Conservation (phyloP, 169 alveolate species). For the Plasmodium billcollinsi region DNA sequence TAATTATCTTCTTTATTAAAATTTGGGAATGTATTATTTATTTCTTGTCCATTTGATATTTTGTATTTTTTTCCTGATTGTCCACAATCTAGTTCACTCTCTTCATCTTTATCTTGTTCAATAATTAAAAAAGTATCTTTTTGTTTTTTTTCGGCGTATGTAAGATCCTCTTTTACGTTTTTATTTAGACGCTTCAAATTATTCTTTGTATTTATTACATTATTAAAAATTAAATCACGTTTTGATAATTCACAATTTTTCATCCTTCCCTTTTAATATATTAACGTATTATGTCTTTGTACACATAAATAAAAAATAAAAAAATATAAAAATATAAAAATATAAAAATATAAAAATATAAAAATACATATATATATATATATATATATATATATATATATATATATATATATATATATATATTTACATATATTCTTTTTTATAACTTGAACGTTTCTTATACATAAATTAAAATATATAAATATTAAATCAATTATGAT, state of each 20-base stretch:
- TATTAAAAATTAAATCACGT: conserved; percentile 3
- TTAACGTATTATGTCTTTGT: not conserved
- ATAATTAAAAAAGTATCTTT: not conserved
- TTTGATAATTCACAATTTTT: conserved; percentile 15
- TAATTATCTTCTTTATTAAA: conserved; percentile 27
- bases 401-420: too few species aligned
- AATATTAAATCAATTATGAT: too few species aligned
- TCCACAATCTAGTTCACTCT: conserved; percentile 10
- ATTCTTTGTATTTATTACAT: conserved; percentile 16
- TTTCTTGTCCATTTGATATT: conserved; percentile 14
- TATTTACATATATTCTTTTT: too few species aligned
- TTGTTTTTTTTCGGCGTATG: not conserved
- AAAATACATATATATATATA: not conserved
- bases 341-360: not conserved
- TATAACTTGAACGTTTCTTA: too few species aligned
- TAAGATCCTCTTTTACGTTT: not conserved
- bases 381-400: too few species aligned
- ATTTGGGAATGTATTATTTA: conserved; percentile 1
- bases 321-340: not conserved
- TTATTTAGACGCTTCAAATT: conserved; percentile 14
- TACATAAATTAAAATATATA: too few species aligned
- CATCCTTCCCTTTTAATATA: conserved; percentile 18
- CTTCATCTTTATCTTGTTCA: not conserved
- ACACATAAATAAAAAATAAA: not conserved
- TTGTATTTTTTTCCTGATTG: conserved; percentile 38